Conservation (phyloP, 179 eudicot species). For the Pouteria campechiana region DNA sequence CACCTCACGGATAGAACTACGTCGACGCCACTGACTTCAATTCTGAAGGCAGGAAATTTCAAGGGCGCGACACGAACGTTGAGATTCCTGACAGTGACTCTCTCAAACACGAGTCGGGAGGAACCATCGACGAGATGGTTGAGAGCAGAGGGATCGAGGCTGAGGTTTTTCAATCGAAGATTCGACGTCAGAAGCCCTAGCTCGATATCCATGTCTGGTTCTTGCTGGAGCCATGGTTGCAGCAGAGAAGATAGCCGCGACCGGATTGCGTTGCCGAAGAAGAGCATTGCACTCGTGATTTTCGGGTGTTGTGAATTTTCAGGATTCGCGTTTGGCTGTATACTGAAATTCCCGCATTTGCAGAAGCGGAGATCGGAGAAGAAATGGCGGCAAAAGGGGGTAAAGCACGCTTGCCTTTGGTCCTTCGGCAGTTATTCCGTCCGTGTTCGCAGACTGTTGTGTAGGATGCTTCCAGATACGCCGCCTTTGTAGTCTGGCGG, state of each 20-base stretch:
- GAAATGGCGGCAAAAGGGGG: too few relatives aligned
- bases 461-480: too few relatives aligned
- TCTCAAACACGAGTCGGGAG: constrained; percentile 25
- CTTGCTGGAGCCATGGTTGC: constrained; percentile 55
- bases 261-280: constrained; percentile 26
- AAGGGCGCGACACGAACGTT: constrained; percentile 39
- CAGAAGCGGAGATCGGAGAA: too few relatives aligned
- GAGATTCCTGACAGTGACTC: constrained; percentile 34
- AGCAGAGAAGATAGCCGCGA: constrained; percentile 42
- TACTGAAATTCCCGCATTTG: too few relatives aligned
- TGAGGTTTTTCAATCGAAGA: constrained; percentile 28
- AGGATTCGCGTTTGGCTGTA: too few relatives aligned
- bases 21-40: constrained; percentile 45
- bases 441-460: too few relatives aligned
- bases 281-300: constrained; percentile 32
- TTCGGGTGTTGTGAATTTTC: too few relatives aligned
- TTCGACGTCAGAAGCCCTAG: constrained; percentile 55
- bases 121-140: constrained; percentile 27
- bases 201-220: constrained; percentile 45
- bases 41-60: constrained; percentile 43
- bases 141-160: constrained; percentile 33
- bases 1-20: constrained; percentile 40
- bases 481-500: too few relatives aligned
- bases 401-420: too few relatives aligned
- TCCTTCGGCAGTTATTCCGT: too few relatives aligned